Evolutionary conservation across 495 filamentous ascomycete genomes (phyloP), one percentile per base, ranked within the genome.

Genomic region (Aspergillus diversus): DNA sequence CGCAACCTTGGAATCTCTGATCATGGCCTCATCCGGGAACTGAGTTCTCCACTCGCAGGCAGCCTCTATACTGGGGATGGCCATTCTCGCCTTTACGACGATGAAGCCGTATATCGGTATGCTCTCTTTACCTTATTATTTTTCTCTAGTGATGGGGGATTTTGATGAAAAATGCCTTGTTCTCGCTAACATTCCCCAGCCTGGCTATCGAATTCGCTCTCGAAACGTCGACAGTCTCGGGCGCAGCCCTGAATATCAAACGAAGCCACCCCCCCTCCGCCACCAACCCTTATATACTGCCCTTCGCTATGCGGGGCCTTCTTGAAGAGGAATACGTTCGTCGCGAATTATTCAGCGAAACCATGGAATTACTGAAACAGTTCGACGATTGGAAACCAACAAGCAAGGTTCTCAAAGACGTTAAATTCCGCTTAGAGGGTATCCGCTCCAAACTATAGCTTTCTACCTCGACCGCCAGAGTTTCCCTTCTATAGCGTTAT

Each of bases 341-440:
- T 66, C 89, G 83, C 31, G 89, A 96, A 68, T 74, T 96, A 16
- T 80, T 83, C 51, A 77, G 81, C 3, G 95, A 99, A 77, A 92
- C 88, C 32, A 85, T 83, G 56, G 89, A 93, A 68, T 76, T 99
- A 47, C 78, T 99, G 12, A 81, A 81, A 66, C 89, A 96, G 69
- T 99, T 97, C 74, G 93, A 99, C 71, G 87, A 92, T 49, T 99
- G 95, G 95, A 92, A 90, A 71, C 95, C 95, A 7, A 81, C 81
- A 0, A 95, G 84, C 9, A 99, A 98, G 78, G 89, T 89, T 35
- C 77, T 99, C 58, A 97, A 92, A 75, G 95, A 99, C 80, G 95
- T 99, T 37, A 97, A 95, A 72, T 99, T 96, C 73, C 84, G 95
- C 66, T 78, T 99, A 46, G 95, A 99, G 81, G 93, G 90, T 7